phyloP scores from a whole-genome alignment of 768 basidiomycete species.

The Russula griseocarnosa region DNA sequence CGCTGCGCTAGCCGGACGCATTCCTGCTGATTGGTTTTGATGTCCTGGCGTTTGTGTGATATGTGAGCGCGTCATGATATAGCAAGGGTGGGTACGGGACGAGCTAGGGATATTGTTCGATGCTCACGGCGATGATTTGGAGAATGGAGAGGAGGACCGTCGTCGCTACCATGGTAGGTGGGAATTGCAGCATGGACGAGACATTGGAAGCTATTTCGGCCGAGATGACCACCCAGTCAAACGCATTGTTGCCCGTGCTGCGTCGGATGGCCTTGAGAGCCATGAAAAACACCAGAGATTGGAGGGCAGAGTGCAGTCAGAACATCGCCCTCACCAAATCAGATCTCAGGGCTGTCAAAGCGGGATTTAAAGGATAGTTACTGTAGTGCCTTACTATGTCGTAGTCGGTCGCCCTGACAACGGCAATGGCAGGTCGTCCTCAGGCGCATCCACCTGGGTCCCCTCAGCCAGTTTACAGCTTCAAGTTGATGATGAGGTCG shows the following conservation, averaged over 20 bases:
- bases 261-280: slow-evolving; percentile 22
- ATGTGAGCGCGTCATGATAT: not conserved
- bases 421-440: too few relatives aligned
- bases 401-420: not conserved
- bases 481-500: too few relatives aligned
- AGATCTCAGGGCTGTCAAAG: not conserved
- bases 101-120: not conserved
- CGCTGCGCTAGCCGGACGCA: slow-evolving; percentile 26
- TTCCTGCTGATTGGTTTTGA: slow-evolving; percentile 28
- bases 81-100: not conserved
- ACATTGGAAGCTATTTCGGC: slow-evolving; percentile 19
- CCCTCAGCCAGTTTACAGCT: too few relatives aligned
- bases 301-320: not conserved
- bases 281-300: slow-evolving; percentile 2
- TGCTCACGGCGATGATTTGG: slow-evolving; percentile 24
- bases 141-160: slow-evolving; percentile 25
- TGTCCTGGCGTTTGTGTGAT: slow-evolving; percentile 8
- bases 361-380: not conserved
- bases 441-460: too few relatives aligned
- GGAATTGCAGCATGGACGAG: slow-evolving; percentile 22
- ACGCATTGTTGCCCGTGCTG: slow-evolving; percentile 22
- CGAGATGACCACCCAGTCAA: slow-evolving; percentile 21
- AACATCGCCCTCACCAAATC: not conserved
- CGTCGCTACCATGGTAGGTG: slow-evolving; percentile 22
- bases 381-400: too few relatives aligned